Conservation (phyloP, 1,284 basidiomycete genomes). For the Ustilago nuda region DNA sequence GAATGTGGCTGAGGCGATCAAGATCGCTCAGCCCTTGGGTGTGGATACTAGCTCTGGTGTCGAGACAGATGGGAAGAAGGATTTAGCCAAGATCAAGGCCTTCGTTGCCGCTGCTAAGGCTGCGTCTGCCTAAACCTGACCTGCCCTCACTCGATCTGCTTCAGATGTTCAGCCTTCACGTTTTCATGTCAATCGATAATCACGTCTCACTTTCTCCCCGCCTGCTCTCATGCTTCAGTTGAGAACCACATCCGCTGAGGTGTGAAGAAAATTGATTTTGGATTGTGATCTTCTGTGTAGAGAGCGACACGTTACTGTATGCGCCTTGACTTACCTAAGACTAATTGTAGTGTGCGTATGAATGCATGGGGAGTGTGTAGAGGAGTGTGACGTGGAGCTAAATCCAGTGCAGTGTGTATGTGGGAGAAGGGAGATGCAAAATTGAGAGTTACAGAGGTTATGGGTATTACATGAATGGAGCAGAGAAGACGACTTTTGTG, state of each 20-base stretch:
- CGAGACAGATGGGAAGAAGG: conserved; percentile 63
- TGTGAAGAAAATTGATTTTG: not conserved
- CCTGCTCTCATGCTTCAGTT: no score
- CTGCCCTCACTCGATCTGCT: not conserved
- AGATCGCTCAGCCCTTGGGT: conserved; percentile 39
- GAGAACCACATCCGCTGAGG: not conserved
- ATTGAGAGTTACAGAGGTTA: not conserved
- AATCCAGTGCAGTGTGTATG: conserved; percentile 4
- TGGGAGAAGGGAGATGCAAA: conserved; percentile 3
- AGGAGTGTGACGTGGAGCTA: not conserved
- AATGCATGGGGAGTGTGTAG: conserved; percentile 2
- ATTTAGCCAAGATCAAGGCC: conserved; percentile 51
- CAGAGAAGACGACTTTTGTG: conserved; percentile 7
- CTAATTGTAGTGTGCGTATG: conserved; percentile 6
- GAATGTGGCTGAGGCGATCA: conserved; percentile 59
- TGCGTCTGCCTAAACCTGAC: not conserved
- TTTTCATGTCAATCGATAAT: conserved; percentile 2
- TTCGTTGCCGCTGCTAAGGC: conserved; percentile 42
- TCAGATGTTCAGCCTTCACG: not conserved
- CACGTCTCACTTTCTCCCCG: not conserved
- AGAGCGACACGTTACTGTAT: conserved; percentile 2
- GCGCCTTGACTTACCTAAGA: conserved; percentile 14
- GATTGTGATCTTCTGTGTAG: not conserved
- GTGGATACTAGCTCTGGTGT: conserved; percentile 67
- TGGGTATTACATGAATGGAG: conserved; percentile 44